Conservation (phyloP, 2,329 filamentous ascomycete genomes). For the Graphilbum ipis-grandicollis region DNA sequence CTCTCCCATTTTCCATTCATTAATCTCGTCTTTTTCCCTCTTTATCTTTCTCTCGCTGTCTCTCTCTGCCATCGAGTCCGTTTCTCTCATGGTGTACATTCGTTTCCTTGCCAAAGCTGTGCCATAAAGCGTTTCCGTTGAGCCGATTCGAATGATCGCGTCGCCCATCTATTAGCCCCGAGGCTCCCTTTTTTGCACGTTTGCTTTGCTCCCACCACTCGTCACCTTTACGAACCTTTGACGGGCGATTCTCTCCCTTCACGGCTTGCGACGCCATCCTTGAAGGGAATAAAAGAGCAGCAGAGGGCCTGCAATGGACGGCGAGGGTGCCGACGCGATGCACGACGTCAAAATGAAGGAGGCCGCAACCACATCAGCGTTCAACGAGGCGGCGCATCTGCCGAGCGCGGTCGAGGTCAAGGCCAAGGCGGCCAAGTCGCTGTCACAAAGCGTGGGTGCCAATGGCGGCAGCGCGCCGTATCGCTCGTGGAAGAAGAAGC, state of each 20-base stretch:
- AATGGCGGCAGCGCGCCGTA: slow-evolving; percentile 22
- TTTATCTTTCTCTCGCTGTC: too few species aligned
- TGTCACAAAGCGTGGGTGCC: slow-evolving; percentile 15
- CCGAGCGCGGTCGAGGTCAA: too few species aligned
- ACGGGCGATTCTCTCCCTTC: background rate
- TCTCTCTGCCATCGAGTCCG: background rate
- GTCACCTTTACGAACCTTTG: too few species aligned
- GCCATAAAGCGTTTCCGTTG: background rate
- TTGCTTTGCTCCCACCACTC: too few species aligned
- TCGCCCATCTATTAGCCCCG: background rate
- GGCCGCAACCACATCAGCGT: too few species aligned
- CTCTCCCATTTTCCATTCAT: background rate
- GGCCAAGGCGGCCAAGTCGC: too few species aligned
- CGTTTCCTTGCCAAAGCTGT: background rate
- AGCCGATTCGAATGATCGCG: background rate
- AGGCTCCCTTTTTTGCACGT: background rate
- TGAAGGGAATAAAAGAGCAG: background rate
- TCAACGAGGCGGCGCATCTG: slow-evolving; percentile 10
- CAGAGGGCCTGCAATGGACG: slow-evolving; percentile 16
- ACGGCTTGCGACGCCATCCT: background rate
- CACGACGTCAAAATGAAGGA: slow-evolving; percentile 25
- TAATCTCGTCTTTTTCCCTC: background rate
- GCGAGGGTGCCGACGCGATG: slow-evolving; percentile 11
- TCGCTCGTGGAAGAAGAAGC: slow-evolving; percentile 80
- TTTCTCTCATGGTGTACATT: background rate